These are phyloP conservation scores for Teratosphaeria nubilosa DNA, from an alignment of 2,329 filamentous ascomycete genomes.

Conservation along the genomic window DNA sequence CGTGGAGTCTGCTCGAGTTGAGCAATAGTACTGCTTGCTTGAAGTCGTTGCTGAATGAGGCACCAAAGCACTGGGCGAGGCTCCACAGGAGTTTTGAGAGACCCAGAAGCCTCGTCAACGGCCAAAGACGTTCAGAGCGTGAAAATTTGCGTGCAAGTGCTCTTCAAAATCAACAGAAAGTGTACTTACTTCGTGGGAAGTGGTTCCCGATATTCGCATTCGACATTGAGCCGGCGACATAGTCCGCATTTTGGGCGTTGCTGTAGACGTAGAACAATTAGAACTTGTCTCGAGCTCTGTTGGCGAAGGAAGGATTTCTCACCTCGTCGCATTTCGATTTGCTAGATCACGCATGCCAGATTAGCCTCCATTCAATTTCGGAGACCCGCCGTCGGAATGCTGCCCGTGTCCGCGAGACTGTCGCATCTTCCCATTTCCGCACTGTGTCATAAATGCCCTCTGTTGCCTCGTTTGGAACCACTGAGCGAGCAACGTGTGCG, in stretches of 20 bases:
- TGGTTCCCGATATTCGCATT: conserved; percentile 51
- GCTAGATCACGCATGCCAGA: conserved; percentile 26
- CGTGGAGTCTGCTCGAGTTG: too few relatives aligned
- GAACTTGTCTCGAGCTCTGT: conserved; percentile 5
- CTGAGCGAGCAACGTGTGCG: neutral
- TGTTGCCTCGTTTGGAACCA: neutral
- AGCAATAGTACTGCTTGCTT: too few relatives aligned
- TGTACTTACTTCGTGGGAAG: conserved; percentile 50
- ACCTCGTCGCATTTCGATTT: conserved; percentile 58
- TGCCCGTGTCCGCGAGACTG: neutral
- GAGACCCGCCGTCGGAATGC: conserved; percentile 1
- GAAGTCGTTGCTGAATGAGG: neutral
- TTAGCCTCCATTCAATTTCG: neutral
- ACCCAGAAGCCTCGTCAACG: too few relatives aligned
- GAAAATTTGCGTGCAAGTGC: neutral
- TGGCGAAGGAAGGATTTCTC: conserved; percentile 36
- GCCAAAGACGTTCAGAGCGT: neutral
- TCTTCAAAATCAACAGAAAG: neutral
- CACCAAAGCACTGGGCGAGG: neutral
- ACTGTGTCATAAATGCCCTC: neutral
- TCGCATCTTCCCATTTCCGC: neutral
- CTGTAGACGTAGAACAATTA: neutral
- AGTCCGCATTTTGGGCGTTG: conserved; percentile 28
- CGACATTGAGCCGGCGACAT: conserved; percentile 47
- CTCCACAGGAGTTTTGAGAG: too few relatives aligned